Base-by-base conservation (phyloP, 306 rosid species). In the Urtica urens region DNA sequence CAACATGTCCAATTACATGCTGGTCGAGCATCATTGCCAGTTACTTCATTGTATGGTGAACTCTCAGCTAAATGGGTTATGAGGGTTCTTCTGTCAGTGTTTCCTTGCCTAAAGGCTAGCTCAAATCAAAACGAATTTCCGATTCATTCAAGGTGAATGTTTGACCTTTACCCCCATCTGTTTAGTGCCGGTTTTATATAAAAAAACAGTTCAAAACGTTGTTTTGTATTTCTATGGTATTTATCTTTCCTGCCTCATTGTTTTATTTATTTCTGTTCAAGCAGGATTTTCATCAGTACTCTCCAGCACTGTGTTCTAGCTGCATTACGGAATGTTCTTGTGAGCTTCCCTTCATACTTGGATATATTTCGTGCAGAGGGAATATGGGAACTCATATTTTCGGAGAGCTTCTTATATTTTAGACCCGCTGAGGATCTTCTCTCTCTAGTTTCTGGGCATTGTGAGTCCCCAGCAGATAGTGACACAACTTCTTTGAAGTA, bases 101-200 rank as follows among this genome's bases (percentile, higher is more conserved):
- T 90, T 68, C 95, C 94, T 58, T 90, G 83, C 74, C 75, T 90
- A 41, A 81, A 71, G 74, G 93, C 95, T 62, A 84, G 85, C 75
- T 85, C 94, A 48, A 71, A 66, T 73, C 79, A 79, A 70, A 75
- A 75, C 65, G 82, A 78, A 55, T 63, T 77, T 58, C 80, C 92
- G 24, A 64, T 64, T 67, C 74, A 78, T 66, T 62, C 82, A 74
- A 84, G 99, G 99, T 90, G 62, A 67, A 51, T 66, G 31, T 46
- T 57, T 63, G 58, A 35, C 59, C 10, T 28, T 4, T 28, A 28
- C 33, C 33, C 33, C 33, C n/a, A 37, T 37, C 10, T 46, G 31
- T 46, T 46, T 25, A 6, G 33, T 25, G 1, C 16, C 12, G n/a
- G n/a, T n/a, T n/a, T n/a, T n/a, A 20, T 30, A 23, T 37, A 22